Evolutionary conservation across 306 rosid genomes (phyloP).

Genomic region (Begonia peltatifolia): DNA sequence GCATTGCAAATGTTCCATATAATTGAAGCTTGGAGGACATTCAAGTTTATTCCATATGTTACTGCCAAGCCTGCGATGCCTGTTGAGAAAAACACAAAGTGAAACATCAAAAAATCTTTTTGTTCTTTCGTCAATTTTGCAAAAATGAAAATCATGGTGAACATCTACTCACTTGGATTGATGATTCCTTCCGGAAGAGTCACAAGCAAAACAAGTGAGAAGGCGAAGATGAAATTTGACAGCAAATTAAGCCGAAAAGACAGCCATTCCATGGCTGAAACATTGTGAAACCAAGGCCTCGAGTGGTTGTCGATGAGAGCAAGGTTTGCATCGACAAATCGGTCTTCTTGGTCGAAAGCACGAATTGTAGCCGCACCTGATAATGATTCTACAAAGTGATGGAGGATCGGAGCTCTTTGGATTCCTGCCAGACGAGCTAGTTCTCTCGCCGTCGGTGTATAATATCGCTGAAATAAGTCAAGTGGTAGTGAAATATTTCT

Average conservation of each 20-base stretch:
- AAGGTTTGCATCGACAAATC: conserved; percentile 55
- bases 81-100: conserved; percentile 14
- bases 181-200: conserved; percentile 84
- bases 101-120: background rate
- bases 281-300: conserved; percentile 92
- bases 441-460: conserved; percentile 90
- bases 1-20: conserved; percentile 97
- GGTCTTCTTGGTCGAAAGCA: conserved; percentile 72
- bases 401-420: conserved; percentile 77
- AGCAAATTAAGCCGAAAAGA: conserved; percentile 78
- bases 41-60: conserved; percentile 85
- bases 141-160: too few species aligned
- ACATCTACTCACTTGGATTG: conserved; percentile 61
- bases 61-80: conserved; percentile 97
- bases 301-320: conserved; percentile 56
- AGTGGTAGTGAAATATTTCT: too few species aligned
- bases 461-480: conserved; percentile 47
- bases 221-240: conserved; percentile 87
- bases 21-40: conserved; percentile 71
- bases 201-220: conserved; percentile 67
- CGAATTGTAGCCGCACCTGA: conserved; percentile 85
- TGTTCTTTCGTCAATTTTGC: background rate
- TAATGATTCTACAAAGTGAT: conserved; percentile 81
- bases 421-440: conserved; percentile 81
- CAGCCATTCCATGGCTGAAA: conserved; percentile 96